phyloP scores from a whole-genome alignment of 2,329 filamentous ascomycete genomes.

The Exophiala alcalophila region DNA sequence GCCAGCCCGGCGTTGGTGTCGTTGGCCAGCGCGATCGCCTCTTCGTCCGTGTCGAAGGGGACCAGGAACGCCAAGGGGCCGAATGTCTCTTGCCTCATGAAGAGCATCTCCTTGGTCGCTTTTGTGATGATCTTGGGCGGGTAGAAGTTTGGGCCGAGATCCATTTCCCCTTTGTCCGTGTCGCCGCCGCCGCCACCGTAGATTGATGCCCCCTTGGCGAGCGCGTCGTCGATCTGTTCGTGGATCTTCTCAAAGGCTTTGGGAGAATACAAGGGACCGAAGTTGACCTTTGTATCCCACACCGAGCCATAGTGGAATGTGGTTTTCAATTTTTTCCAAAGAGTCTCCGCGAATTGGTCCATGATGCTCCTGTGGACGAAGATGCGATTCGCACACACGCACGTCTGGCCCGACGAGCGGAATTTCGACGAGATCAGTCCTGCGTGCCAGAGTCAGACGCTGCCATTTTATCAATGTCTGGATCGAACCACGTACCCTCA shows the following conservation, averaged over 20 bases:
- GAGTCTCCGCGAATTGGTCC: conserved; percentile 71
- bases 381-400: conserved; percentile 82
- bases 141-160: conserved; percentile 76
- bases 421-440: conserved; percentile 20
- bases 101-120: conserved; percentile 72
- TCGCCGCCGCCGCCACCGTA: conserved; percentile 33
- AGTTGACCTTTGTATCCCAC: conserved; percentile 66
- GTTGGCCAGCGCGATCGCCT: conserved; percentile 35
- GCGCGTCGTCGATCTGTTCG: conserved; percentile 74
- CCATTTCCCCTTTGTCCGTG: conserved; percentile 47
- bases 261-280: conserved; percentile 82
- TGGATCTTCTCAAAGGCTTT: conserved; percentile 70
- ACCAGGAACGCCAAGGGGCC: conserved; percentile 72
- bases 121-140: conserved; percentile 74
- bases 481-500: conserved; percentile 34
- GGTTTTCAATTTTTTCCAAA: conserved; percentile 64
- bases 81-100: conserved; percentile 92
- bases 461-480: no score
- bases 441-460: no score
- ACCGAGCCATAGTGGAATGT: conserved; percentile 76
- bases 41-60: conserved; percentile 46
- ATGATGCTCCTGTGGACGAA: conserved; percentile 83
- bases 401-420: conserved; percentile 74
- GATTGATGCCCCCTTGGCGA: conserved; percentile 75
- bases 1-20: conserved; percentile 34